These are phyloP conservation scores for Hebeloma cylindrosporum DNA, from an alignment of 768 basidiomycete genomes.

Conservation along the genomic window DNA sequence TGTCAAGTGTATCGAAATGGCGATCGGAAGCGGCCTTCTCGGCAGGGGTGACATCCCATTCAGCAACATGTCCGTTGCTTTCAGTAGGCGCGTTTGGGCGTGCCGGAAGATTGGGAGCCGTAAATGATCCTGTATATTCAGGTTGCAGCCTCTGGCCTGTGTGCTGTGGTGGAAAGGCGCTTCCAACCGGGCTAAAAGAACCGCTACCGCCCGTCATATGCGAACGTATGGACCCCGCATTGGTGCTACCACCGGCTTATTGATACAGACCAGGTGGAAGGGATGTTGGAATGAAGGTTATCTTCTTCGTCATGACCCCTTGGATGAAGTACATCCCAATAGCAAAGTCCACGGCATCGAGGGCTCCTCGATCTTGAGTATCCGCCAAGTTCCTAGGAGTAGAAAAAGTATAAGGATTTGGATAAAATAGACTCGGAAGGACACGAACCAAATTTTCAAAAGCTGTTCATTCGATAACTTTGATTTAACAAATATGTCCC, in stretches of 20 bases:
- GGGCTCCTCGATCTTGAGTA: conserved; percentile 84
- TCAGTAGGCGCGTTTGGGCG: conserved; percentile 31
- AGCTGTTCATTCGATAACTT: conserved; percentile 84
- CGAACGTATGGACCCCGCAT: conserved; percentile 37
- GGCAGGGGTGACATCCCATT: conserved; percentile 81
- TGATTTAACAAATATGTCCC: conserved; percentile 89
- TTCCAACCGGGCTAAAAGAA: conserved; percentile 56
- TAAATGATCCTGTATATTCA: conserved; percentile 43
- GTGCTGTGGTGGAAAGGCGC: conserved; percentile 56
- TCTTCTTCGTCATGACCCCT: conserved; percentile 78
- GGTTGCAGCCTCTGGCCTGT: conserved; percentile 62
- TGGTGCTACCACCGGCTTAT: conserved; percentile 55
- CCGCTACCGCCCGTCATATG: conserved; percentile 66
- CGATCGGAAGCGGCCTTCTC: conserved; percentile 80
- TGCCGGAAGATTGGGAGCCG: conserved; percentile 39
- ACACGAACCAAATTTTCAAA: conserved; percentile 84
- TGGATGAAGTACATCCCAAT: conserved; percentile 98
- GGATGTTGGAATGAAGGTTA: conserved; percentile 66
- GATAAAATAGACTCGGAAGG: background rate
- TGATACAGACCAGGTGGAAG: conserved; percentile 88
- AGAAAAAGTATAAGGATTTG: conserved; percentile 8
- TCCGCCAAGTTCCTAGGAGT: conserved; percentile 84
- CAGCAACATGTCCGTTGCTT: conserved; percentile 25
- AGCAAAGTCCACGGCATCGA: conserved; percentile 90
- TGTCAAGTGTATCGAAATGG: conserved; percentile 83